Conservation (phyloP, 2,329 filamentous ascomycete species). For the Colletotrichum shisoi region DNA sequence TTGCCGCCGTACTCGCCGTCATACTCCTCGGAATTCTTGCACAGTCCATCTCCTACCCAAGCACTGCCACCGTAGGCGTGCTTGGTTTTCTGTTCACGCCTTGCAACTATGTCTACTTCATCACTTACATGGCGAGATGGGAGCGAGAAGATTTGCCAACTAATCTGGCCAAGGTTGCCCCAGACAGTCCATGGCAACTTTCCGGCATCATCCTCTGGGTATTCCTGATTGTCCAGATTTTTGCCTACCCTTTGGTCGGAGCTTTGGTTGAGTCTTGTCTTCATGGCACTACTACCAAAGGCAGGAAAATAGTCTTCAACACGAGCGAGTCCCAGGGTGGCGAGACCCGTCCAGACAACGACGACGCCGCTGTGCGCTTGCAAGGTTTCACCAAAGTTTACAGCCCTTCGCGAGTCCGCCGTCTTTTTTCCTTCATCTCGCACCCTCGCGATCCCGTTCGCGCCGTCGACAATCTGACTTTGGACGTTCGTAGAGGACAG, state of each 20-base stretch:
- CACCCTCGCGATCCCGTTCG: constrained; percentile 70
- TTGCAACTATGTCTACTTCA: constrained; percentile 86
- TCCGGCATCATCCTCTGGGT: constrained; percentile 80
- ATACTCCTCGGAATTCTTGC: constrained; percentile 82
- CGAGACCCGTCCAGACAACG: constrained; percentile 6
- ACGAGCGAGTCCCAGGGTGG: constrained; percentile 38
- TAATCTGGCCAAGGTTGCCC: constrained; percentile 68
- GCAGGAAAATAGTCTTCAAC: constrained; percentile 60
- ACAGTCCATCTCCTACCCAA: constrained; percentile 72
- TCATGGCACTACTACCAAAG: constrained; percentile 75
- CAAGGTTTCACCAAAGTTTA: constrained; percentile 81
- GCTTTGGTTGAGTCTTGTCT: constrained; percentile 75
- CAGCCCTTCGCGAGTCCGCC: constrained; percentile 68
- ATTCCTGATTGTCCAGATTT: constrained; percentile 78
- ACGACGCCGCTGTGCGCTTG: constrained; percentile 70
- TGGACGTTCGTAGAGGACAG: constrained; percentile 77
- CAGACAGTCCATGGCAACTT: constrained; percentile 71
- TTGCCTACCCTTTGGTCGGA: constrained; percentile 79
- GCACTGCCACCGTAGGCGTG: constrained; percentile 70
- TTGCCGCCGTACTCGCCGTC: constrained; percentile 75
- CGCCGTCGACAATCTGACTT: constrained; percentile 78
- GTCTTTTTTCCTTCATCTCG: constrained; percentile 57
- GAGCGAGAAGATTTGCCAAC: constrained; percentile 69
- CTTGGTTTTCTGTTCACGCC: constrained; percentile 82
- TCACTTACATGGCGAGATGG: constrained; percentile 77